Base-by-base conservation (phyloP, 2,329 filamentous ascomycete genomes). In the Pseudocercospora vitis region DNA sequence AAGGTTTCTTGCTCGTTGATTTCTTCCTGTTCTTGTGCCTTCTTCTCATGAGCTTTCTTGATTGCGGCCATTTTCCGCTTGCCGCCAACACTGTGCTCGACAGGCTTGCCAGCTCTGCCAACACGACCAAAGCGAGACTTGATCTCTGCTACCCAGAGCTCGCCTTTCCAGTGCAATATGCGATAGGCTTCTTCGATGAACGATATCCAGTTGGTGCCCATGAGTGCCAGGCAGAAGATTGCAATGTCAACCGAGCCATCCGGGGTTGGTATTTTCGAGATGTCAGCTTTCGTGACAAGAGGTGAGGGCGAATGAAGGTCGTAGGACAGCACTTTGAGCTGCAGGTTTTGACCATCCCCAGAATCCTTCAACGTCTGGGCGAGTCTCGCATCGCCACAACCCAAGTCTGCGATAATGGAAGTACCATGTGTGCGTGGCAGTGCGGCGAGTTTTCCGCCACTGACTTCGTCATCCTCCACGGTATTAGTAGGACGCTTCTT, bases 141-240 rank as follows among this genome's bases (percentile, higher is more conserved):
- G 74, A 99, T 96, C 75, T 99, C 94, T 44, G 90, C 89, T 48
- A 99, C 83, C 94, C 94, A 99, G 50, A 96, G 84, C 77, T 99
- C 94, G 62, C 94, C 94, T 68, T 94, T 92, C 82, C 91, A 91
- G 68, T 90, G 87, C 57, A 99, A 81, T 48, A 97, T 80, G 50
- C 94, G 86, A 77, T 90, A 95, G 11, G 92, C 92, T 75, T 99
- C 94, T 74, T 97, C 94, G 65, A 99, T 82, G 70, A 99, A 97
- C 64, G 90, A 86, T 49, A 95, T 82, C 92, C 94, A 99, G 75
- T 99, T 99, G 51, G 94, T 99, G 68, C 94, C 94, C 94, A 99
- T 99, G 55, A 99, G 82, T 46, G 92, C 94, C 26, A 99, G 81
- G 72, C 94, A 99, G 78, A 97, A 97, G 63, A 99, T 86, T 45